Base-by-base conservation (phyloP, 331 rosid species). In the Saraca asoca region DNA sequence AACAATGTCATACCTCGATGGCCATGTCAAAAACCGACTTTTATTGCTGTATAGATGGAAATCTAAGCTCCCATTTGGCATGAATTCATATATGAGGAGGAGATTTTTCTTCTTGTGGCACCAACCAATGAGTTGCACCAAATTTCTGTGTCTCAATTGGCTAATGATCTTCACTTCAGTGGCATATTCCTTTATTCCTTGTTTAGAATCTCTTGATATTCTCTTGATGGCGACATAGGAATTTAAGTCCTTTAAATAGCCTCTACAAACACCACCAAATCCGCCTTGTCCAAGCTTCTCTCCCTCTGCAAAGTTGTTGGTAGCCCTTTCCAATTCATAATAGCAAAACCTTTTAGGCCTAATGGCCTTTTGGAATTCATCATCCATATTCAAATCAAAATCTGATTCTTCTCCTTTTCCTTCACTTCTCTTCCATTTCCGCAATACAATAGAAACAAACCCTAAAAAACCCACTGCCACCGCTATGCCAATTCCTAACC, bases 121-220 rank as follows among this genome's bases (percentile, higher is more conserved):
- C 80, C 84, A 75, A 18, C 84, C 80, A 11, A 79, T 15, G 11
- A 79, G 75, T 71, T 80, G 80, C 19, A 80, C 78, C 38, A 80
- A 44, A 55, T 80, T 75, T 33, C 73, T 65, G 15, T 79, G 84
- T n/a, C 78, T 64, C 68, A 79, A n/a, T 11, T 42, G 59, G 15
- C 83, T 66, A 7, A 79, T 79, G 61, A 75, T 61, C 35, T 65
- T 75, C 10, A 79, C 66, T 24, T 79, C 80, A 13, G 78, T 53
- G 33, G 67, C 74, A 43, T 48, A 79, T 51, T 66, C 84, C 37
- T 75, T 70, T 12, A 75, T 17, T 2, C 80, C 84, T n/a, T 75
- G 78, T 7, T 6, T 46, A 0, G 80, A 79, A 4, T 52, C 68
- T 49, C 63, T 75, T 33, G 78, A 62, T 5, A 80, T 43, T 61